Conservation (phyloP, 306 rosid genomes). For the Echinosophora koreensis region DNA sequence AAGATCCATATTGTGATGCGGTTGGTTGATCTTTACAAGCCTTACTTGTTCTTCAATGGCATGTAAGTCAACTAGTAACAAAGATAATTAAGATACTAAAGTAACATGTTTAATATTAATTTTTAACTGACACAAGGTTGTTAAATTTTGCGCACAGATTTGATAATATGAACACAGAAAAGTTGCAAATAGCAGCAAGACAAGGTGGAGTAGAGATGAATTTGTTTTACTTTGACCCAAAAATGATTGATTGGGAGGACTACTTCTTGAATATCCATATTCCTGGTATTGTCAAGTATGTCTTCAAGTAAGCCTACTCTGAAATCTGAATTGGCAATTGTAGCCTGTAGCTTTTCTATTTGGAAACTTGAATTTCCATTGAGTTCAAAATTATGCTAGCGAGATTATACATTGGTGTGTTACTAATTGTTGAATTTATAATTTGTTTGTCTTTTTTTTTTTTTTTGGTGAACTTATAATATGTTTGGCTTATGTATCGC, state of each 20-base stretch:
- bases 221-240: constrained; percentile 73
- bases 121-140: neutral
- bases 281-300: constrained; percentile 71
- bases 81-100: neutral
- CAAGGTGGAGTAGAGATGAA: constrained; percentile 58
- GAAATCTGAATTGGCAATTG: neutral
- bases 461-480: neutral
- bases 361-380: neutral
- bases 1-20: constrained; percentile 70
- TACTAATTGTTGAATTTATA: neutral
- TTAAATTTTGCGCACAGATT: constrained; percentile 62
- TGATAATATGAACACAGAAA: constrained; percentile 71
- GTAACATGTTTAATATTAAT: neutral
- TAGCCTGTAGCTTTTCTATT: neutral
- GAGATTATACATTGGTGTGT: neutral
- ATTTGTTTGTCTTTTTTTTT: no score
- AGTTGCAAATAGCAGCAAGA: constrained; percentile 60
- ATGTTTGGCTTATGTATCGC: neutral
- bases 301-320: constrained; percentile 51
- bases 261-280: constrained; percentile 68
- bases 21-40: constrained; percentile 71
- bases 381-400: constrained; percentile 14
- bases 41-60: constrained; percentile 78
- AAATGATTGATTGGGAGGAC: constrained; percentile 70
- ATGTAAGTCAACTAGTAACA: constrained; percentile 54